These are phyloP conservation scores for Phytophthora rubi DNA, from an alignment of 352 stramenopile species.

Conservation along the genomic window DNA sequence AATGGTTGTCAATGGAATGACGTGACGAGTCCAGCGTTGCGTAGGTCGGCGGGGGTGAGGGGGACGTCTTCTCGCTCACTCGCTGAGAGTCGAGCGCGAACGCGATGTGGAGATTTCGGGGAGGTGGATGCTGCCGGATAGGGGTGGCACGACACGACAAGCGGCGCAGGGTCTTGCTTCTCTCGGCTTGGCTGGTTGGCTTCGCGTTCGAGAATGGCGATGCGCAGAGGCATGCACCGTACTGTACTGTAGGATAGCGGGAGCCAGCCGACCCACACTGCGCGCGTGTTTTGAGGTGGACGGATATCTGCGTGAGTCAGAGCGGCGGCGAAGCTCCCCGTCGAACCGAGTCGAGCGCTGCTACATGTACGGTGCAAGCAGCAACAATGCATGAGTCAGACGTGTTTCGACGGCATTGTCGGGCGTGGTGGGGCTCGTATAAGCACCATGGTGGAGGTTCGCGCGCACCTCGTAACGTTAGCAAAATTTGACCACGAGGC, in stretches of 20 bases:
- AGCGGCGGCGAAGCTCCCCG: constrained; percentile 4
- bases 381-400: background rate
- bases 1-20: background rate
- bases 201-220: constrained; percentile 18
- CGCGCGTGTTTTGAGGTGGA: constrained; percentile 16
- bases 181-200: constrained; percentile 12
- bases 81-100: background rate
- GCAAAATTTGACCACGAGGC: background rate
- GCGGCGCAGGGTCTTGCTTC: constrained; percentile 1
- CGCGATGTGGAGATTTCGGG: constrained; percentile 25
- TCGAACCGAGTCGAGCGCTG: constrained; percentile 2
- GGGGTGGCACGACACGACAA: constrained; percentile 13
- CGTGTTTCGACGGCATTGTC: background rate
- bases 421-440: background rate
- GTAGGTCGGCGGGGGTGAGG: background rate
- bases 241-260: background rate
- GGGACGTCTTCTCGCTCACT: constrained; percentile 1
- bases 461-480: background rate
- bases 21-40: constrained; percentile 7
- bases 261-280: background rate
- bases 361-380: background rate
- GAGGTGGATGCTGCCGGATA: constrained; percentile 8
- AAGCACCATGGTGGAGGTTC: background rate
- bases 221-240: constrained; percentile 5
- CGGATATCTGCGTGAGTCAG: constrained; percentile 27